Conservation (phyloP, 352 stramenopile species). For the Phytophthora pluvialis region DNA sequence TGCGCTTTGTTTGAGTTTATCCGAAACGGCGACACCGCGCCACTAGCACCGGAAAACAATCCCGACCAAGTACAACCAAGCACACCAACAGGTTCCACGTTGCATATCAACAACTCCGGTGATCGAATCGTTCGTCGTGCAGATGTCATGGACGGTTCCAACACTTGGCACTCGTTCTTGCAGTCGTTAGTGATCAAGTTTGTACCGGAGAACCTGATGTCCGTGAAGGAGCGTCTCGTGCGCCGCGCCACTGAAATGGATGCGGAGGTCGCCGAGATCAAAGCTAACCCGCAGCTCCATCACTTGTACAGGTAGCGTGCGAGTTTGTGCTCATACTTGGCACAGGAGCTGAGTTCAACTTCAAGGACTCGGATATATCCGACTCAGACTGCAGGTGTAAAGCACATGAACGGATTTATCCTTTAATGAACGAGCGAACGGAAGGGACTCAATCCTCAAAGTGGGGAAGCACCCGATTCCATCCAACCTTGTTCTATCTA, state of each 20-base stretch:
- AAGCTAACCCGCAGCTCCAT: conserved; percentile 66
- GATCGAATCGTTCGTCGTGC: conserved; percentile 31
- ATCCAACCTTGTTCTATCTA: conserved; percentile 48
- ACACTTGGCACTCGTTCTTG: conserved; percentile 67
- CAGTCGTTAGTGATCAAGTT: conserved; percentile 74
- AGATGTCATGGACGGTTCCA: conserved; percentile 48
- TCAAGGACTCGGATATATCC: neutral
- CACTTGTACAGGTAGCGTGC: conserved; percentile 62
- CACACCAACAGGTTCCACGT: conserved; percentile 6
- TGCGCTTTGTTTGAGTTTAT: conserved; percentile 84
- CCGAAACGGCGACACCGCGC: conserved; percentile 51
- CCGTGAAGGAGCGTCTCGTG: conserved; percentile 70
- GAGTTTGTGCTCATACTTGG: neutral
- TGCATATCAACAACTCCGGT: conserved; percentile 5
- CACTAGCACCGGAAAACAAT: conserved; percentile 59
- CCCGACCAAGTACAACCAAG: conserved; percentile 33
- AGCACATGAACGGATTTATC: conserved; percentile 40
- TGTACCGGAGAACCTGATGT: conserved; percentile 63
- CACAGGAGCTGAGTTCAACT: neutral
- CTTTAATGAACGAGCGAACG: conserved; percentile 33
- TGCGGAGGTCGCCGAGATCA: conserved; percentile 58
- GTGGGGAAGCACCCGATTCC: conserved; percentile 37
- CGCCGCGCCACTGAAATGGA: conserved; percentile 53
- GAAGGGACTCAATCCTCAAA: conserved; percentile 35
- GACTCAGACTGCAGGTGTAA: conserved; percentile 2